Percentiles rank a stretch among this genome's conserved stretches.
These are phyloP conservation scores for Epichloe sp. DNA, from an alignment of 2,329 filamentous ascomycete species.

Conservation along the genomic window DNA sequence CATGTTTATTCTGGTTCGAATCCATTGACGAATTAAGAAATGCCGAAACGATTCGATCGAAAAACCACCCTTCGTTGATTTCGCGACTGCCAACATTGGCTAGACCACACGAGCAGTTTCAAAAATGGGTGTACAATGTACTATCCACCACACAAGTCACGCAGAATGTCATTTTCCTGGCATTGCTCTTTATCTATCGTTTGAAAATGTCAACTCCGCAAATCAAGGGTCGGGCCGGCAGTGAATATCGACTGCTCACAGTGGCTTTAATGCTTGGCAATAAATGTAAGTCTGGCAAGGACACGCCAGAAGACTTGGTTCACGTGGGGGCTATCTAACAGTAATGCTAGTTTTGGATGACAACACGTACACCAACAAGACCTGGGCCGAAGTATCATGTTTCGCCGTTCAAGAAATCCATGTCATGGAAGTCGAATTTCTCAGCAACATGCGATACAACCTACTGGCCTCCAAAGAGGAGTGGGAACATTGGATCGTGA, in stretches of 20 bases:
- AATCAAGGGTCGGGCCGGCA: conserved; percentile 83
- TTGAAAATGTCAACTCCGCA: conserved; percentile 80
- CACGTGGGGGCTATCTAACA: neutral
- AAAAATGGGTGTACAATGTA: conserved; percentile 87
- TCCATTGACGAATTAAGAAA: conserved; percentile 64
- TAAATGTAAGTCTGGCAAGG: conserved; percentile 54
- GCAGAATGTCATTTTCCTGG: conserved; percentile 84
- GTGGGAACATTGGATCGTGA: conserved; percentile 79
- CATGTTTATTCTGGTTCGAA: conserved; percentile 97
- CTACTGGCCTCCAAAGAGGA: conserved; percentile 73
- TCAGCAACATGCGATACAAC: conserved; percentile 96
- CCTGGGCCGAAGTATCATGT: conserved; percentile 94
- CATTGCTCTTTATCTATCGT: conserved; percentile 83
- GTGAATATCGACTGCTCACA: conserved; percentile 83
- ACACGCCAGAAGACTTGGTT: neutral
- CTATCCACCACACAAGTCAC: conserved; percentile 91
- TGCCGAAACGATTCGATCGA: conserved; percentile 48
- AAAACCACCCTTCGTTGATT: conserved; percentile 26
- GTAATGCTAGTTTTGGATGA: conserved; percentile 70
- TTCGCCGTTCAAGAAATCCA: conserved; percentile 93
- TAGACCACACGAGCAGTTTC: conserved; percentile 64
- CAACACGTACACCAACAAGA: conserved; percentile 99
- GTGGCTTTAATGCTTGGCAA: conserved; percentile 96
- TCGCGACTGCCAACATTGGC: conserved; percentile 56
- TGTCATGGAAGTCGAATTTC: conserved; percentile 98